Evolutionary conservation across 805 yeast genomes (phyloP), one percentile per base, ranked within the genome.

Genomic region (Ogataea populi-albae): DNA sequence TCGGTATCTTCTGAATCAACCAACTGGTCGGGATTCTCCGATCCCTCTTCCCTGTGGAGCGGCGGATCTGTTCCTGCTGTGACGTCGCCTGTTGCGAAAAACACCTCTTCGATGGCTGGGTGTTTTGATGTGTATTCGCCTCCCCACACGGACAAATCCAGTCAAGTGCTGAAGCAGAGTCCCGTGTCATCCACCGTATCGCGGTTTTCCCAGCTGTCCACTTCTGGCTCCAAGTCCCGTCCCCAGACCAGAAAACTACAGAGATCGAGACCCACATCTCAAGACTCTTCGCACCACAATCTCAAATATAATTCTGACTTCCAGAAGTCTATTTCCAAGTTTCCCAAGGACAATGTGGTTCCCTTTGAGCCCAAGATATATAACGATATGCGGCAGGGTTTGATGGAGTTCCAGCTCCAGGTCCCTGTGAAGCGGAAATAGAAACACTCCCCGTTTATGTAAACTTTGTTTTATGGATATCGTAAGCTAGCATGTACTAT

Each of bases 331-430:
- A 52, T 59, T 7, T 50, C 61, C n/a, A 59, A 57, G 28, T 59
- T 59, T 34, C 57, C 61, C 1, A 59, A 57, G 34, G 49, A 48
- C 17, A 50, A 52, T 20, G 52, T 50, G 2, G 46, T 43, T 17
- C 52, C 53, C 1, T 46, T 42, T 29, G 51, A 42, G 15, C 64
- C 65, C 0, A 54, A 49, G 19, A 50, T 51, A 9, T 56, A 59
- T 32, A 44, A 44, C 10, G 49, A 41, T 28, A 61, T 61, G 39
- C 38, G 44, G 15, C 56, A 61, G 20, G 65, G 65, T 5, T 29
- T 60, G 23, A 51, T 52, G 47, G 62, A 60, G 38, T 61, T 61
- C 31, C 64, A 60, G 31, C 30, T 61, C 6, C 44, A 54, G 16
- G 42, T 52, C 4, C 46, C 54, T 5, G 28, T 31, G n/a, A n/a